Evolutionary conservation across 192 early-diverging fungal species (phyloP), one percentile per base, ranked within the genome.

Genomic region (Entophlyctis luteolus): DNA sequence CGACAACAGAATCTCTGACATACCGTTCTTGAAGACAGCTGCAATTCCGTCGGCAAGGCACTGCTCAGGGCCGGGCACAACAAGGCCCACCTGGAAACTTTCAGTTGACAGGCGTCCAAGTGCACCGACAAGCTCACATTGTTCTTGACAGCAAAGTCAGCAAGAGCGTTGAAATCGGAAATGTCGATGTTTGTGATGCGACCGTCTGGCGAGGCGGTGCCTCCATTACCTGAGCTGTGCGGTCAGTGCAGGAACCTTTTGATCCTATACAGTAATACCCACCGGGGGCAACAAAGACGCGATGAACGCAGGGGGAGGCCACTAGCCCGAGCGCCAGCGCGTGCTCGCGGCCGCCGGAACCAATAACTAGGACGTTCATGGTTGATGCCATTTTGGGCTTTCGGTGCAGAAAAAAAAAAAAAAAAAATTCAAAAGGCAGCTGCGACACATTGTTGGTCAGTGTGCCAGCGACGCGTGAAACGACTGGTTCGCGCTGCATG

Each of bases 321-420:
- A 91, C 84, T 16, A 99, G 81, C 45, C 87, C 87, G 92, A 92
- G 92, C 23, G 90, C 93, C 63, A 99, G 86, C 47, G 97, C 93
- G 67, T 99, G 93, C 75, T 99, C 97, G 57, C 97, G 89, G 25
- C 97, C 97, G 55, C 97, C 97, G 66, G 88, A 79, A 68, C 97
- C 97, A 67, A 99, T 80, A 42, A 99, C 75, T 57, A 99, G 83
- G 28, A 99, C 84, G 48, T 81, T 86, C 67, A 75, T 74, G 10
- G 10, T 45, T n/a, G 42, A 45, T 12, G n/a, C 10, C 42, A n/a
- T 45, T 45, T 45, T 45, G n/a, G n/a, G n/a, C n/a, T n/a, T n/a
- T n/a, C n/a, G n/a, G n/a, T n/a, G n/a, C 42, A n/a, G 42, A 45
- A 45, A 45, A 45, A 45, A 45, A n/a, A 10, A 45, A 45, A 45